Base-by-base conservation (phyloP, 768 basidiomycete species). In the Mycena crocata region DNA sequence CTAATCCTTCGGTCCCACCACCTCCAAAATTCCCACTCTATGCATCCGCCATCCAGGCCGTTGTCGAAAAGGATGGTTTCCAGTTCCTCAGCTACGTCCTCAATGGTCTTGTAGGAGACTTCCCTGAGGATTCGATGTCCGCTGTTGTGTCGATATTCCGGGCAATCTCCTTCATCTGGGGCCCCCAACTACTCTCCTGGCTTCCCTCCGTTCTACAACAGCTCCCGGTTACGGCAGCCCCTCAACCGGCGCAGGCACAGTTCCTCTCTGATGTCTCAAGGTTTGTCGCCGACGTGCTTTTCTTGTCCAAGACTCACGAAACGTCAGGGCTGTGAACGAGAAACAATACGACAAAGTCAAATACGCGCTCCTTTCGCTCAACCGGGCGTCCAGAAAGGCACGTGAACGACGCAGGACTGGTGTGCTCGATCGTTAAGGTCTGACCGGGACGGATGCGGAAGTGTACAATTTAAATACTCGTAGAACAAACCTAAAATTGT, bases 51-150 rank as follows among this genome's bases (percentile, higher is more conserved):
- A 93, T 95, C 71, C 84, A 83, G 31, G 78, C 77, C 5, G 85
- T 88, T 37, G 77, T 96, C 49, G 84, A 87, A 58, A 89, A 89
- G 67, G 89, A 93, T 75, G 95, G 95, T 5, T 85, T 86, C 58
- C 86, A 88, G 71, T 83, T 99, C 19, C 75, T 93, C 19, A 85
- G 86, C 17, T 87, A 87, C 68, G 76, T 95, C 31, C 81, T 99
- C 57, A 80, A 84, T 23, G 97, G 98, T 5, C 82, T 98, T 30
- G 89, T 94, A 5, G 90, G 92, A 24, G 91, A 93, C 66, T 99
- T 96, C 76, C 94, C 94, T 5, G 95, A 95, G 74, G 97, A 98
- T 64, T 86, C 90, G 4, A 83, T 89, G 8, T 84, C 92, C 12
- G 76, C 82, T 37, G 90, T 96, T 48, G 88, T 94, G 60, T 88